Conservation (phyloP, 2,329 filamentous ascomycete species). For the Fragosphaeria purpurea region DNA sequence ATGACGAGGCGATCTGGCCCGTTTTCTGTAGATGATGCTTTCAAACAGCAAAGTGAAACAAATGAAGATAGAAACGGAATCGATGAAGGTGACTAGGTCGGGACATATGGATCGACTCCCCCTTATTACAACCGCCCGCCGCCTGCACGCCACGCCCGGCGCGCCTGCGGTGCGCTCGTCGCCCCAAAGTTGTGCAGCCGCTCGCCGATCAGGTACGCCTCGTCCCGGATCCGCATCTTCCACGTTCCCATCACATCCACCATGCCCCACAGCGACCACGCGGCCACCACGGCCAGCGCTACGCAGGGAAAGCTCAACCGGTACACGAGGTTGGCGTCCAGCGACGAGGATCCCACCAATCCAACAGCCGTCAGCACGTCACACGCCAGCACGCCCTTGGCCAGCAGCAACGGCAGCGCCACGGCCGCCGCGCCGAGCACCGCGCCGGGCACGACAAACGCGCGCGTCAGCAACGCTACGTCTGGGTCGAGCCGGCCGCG, state of each 20-base stretch:
- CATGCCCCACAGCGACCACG: conserved; percentile 40
- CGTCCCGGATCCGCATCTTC: conserved; percentile 76
- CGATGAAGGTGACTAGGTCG: too few species aligned
- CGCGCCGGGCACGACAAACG: conserved; percentile 69
- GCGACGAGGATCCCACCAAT: conserved; percentile 4
- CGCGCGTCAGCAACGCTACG: conserved; percentile 67
- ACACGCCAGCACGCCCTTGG: conserved; percentile 34
- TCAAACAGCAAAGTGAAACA: too few species aligned
- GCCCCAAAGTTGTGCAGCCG: conserved; percentile 82
- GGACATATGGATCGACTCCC: too few species aligned
- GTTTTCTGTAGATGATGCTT: too few species aligned
- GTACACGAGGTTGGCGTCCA: conserved; percentile 30
- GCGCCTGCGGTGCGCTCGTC: not conserved
- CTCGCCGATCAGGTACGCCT: conserved; percentile 93
- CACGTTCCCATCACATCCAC: conserved; percentile 58
- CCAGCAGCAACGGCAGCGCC: conserved; percentile 51
- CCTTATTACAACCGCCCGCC: not conserved
- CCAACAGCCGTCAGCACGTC: conserved; percentile 14
- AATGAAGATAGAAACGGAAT: too few species aligned
- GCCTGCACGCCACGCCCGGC: not conserved
- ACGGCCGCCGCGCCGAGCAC: conserved; percentile 55
- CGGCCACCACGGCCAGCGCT: conserved; percentile 36
- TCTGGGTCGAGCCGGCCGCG: conserved; percentile 74
- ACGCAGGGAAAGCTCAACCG: conserved; percentile 61
- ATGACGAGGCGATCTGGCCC: too few species aligned